Conservation (phyloP, 2,329 filamentous ascomycete genomes). For the Hysterium pulicare region DNA sequence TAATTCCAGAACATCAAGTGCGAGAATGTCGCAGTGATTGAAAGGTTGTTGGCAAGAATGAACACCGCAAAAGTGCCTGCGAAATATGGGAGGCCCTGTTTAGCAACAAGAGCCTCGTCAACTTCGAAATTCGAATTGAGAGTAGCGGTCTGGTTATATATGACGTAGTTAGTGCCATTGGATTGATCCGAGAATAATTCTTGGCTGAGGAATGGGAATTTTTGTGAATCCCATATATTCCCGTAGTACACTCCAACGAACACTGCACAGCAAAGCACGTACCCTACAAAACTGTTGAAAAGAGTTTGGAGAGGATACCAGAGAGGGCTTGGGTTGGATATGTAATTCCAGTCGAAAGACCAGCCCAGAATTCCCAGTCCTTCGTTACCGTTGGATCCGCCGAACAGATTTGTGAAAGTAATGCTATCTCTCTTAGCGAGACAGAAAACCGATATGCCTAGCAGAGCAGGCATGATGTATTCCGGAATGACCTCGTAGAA, state of each 20-base stretch:
- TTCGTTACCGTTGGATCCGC: constrained; percentile 10
- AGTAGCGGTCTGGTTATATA: constrained; percentile 9
- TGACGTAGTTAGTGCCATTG: constrained; percentile 8
- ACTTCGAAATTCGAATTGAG: constrained; percentile 9
- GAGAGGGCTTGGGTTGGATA: constrained; percentile 2
- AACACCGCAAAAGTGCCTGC: constrained; percentile 7
- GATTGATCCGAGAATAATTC: constrained; percentile 6
- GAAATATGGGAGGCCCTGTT: constrained; percentile 9
- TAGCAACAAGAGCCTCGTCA: constrained; percentile 1
- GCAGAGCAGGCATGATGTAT: constrained; percentile 5
- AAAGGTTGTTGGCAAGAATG: constrained; percentile 9
- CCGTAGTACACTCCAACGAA: constrained; percentile 10
- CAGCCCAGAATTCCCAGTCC: constrained; percentile 7
- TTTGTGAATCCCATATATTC: constrained; percentile 6
- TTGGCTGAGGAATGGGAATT: constrained; percentile 11
- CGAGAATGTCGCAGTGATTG: constrained; percentile 8
- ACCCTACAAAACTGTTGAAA: constrained; percentile 8
- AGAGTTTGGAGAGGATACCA: constrained; percentile 8
- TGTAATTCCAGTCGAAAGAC: constrained; percentile 11
- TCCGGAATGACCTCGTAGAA: constrained; percentile 11
- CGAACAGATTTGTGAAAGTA: constrained; percentile 8
- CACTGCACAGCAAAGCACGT: constrained; percentile 4
- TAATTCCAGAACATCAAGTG: constrained; percentile 13
- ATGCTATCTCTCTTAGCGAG: constrained; percentile 10
- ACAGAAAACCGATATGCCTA: constrained; percentile 9